phyloP scores from a whole-genome alignment of 495 filamentous ascomycete species.

The Aspergillus conjunctus region DNA sequence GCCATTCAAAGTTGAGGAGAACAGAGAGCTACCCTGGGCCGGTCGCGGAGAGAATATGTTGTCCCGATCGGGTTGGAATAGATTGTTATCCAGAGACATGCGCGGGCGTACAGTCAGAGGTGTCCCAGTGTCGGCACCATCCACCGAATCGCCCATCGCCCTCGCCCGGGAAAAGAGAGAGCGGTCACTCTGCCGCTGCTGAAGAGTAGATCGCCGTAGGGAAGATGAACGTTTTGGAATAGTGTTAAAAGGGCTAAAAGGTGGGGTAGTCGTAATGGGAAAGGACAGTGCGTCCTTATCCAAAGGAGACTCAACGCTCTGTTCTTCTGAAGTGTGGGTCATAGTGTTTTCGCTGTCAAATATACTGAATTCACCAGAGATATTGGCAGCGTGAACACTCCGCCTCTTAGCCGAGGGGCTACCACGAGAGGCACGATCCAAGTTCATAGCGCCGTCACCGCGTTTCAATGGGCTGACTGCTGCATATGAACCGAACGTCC shows the following conservation, averaged over 20 bases:
- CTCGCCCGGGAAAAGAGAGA: constrained; percentile 56
- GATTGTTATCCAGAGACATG: constrained; percentile 72
- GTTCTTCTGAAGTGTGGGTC: constrained; percentile 24
- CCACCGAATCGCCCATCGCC: constrained; percentile 36
- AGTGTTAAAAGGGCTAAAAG: constrained; percentile 44
- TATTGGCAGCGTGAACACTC: constrained; percentile 70
- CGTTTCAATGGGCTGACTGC: constrained; percentile 89
- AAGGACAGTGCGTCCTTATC: constrained; percentile 32
- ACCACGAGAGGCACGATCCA: constrained; percentile 73
- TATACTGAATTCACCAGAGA: constrained; percentile 66
- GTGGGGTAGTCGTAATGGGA: constrained; percentile 33
- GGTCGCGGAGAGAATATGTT: constrained; percentile 59
- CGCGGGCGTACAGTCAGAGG: constrained; percentile 60
- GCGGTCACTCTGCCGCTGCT: constrained; percentile 72
- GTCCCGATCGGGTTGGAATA: constrained; percentile 61
- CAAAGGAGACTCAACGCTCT: constrained; percentile 29
- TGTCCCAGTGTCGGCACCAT: constrained; percentile 34
- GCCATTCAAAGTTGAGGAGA: constrained; percentile 28
- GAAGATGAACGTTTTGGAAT: constrained; percentile 63
- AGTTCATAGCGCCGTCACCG: constrained; percentile 84
- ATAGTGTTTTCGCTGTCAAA: constrained; percentile 55
- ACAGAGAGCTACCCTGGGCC: constrained; percentile 36
- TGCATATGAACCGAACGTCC: constrained; percentile 50
- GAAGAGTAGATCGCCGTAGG: constrained; percentile 81
- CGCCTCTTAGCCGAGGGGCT: constrained; percentile 87